These are phyloP conservation scores for Septoria petroselini DNA, from an alignment of 2,329 filamentous ascomycete species.

Conservation along the genomic window DNA sequence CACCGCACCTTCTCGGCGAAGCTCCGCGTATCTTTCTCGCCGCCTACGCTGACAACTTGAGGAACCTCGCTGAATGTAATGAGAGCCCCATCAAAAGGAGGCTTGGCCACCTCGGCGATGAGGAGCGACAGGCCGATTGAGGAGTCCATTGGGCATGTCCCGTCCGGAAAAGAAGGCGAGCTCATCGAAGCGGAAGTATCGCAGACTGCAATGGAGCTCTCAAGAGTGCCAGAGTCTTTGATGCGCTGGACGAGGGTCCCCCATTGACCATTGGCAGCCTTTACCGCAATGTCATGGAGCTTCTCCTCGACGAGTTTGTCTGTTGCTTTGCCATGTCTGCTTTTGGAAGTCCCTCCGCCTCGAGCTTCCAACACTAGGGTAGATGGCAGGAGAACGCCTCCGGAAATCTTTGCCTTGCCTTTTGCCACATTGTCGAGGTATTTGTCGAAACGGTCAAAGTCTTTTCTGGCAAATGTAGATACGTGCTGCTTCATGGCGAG, in stretches of 20 bases:
- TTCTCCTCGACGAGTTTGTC: conserved; percentile 34
- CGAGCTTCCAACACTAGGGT: conserved; percentile 42
- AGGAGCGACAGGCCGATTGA: conserved; percentile 57
- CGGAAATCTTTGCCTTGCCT: conserved; percentile 54
- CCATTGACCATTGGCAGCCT: conserved; percentile 54
- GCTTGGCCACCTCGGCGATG: conserved; percentile 51
- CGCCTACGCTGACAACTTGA: conserved; percentile 43
- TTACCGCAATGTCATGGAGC: conserved; percentile 35
- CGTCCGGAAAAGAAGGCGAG: conserved; percentile 42
- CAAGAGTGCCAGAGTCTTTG: conserved; percentile 53
- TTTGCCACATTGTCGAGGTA: conserved; percentile 52
- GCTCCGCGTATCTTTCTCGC: conserved; percentile 34
- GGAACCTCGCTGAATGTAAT: conserved; percentile 54
- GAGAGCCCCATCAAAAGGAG: conserved; percentile 55
- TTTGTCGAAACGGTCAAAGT: conserved; percentile 48
- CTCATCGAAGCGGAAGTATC: conserved; percentile 58
- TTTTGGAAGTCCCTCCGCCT: neutral
- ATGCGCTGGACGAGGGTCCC: conserved; percentile 57
- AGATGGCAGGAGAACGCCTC: conserved; percentile 55
- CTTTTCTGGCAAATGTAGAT: conserved; percentile 50
- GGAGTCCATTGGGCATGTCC: conserved; percentile 52
- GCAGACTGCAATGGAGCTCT: conserved; percentile 56
- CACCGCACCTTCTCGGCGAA: conserved; percentile 45
- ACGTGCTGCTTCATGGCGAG: conserved; percentile 57
- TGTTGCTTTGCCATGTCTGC: conserved; percentile 12